phyloP scores from a whole-genome alignment of 2,329 filamentous ascomycete genomes.

The Fusarium torreyae region DNA sequence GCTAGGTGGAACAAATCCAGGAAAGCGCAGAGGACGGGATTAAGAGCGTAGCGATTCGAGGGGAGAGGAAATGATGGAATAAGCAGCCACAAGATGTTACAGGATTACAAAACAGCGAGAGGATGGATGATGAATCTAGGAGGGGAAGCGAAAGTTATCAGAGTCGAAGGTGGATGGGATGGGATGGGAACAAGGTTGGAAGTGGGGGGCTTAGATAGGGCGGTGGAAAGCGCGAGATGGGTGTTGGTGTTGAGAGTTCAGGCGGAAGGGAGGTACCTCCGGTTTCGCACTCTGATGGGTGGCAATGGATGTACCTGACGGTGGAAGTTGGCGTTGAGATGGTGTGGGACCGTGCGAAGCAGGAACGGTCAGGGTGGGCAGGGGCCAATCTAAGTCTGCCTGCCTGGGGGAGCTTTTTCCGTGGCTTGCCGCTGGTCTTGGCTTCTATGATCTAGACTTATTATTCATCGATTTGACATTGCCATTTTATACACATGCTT shows the following conservation, averaged over 20 bases:
- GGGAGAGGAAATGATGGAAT: neutral
- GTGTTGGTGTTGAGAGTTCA: constrained; percentile 41
- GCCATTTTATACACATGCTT: too few species aligned
- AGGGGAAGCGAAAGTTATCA: constrained; percentile 10
- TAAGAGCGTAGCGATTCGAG: neutral
- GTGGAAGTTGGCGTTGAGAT: constrained; percentile 32
- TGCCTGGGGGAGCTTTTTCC: constrained; percentile 11
- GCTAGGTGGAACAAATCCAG: neutral
- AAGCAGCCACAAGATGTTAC: constrained; percentile 6
- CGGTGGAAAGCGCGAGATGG: constrained; percentile 26
- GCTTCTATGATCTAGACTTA: neutral
- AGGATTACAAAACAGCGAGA: constrained; percentile 25
- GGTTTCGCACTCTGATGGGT: neutral
- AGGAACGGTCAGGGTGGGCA: constrained; percentile 41
- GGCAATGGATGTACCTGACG: constrained; percentile 8
- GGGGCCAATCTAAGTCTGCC: constrained; percentile 10
- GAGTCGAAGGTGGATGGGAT: constrained; percentile 4
- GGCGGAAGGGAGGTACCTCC: constrained; percentile 30
- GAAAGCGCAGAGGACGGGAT: neutral
- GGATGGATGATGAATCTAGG: constrained; percentile 25
- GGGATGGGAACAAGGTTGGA: constrained; percentile 37
- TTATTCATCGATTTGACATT: neutral
- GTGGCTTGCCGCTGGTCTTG: constrained; percentile 25
- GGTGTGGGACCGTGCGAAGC: constrained; percentile 35
- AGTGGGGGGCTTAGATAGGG: constrained; percentile 31